Evolutionary conservation across 2,329 filamentous ascomycete genomes (phyloP), one percentile per base, ranked within the genome.

Genomic region (Fusarium praegraminearum): DNA sequence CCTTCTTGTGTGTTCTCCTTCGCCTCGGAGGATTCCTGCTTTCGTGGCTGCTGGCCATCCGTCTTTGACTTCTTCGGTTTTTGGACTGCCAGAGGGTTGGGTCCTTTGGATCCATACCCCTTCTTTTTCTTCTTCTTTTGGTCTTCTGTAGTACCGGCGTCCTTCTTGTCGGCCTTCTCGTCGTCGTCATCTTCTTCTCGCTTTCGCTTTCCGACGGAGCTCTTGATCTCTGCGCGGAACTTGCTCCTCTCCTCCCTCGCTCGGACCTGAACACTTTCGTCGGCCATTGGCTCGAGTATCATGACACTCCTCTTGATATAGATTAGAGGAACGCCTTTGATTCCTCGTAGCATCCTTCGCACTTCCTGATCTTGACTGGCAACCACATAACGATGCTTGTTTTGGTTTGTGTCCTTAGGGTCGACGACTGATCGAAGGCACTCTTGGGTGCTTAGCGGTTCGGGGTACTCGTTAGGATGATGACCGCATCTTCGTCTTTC

Each of bases 251-350:
- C 93, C 67, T 92, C 91, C 62, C 83, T 83, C 53, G 90, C 86
- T 65, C 90, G 86, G 47, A 88, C 84, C 61, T 87, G 84, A 40
- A 86, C 86, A 18, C 90, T 92, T 56, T 86, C 85, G 40, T 84
- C 86, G 20, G 91, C 90, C 91, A 96, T 93, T 16, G 91, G 91
- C 79, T 92, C 88, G 52, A 83, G 75, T 47, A 83, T 83, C 88
- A 95, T 92, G 56, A 97, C 92, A 65, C 90, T 92, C 58, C 91
- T 85, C 69, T 90, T 89, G 70, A 95, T 91, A 77, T 95, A 95
- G 47, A 96, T 87, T 65, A 95, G 78, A 22, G 93, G 93, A 50
- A 93, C 90, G 22, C 91, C 92, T 26, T 87, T 85, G 22, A 94
- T 85, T n/a, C 80, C 80, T 52, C 92, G 85, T 81, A 95, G 84